Evolutionary conservation across 108 stramenopile species (phyloP).

Genomic region (Skeletonema costatum): DNA sequence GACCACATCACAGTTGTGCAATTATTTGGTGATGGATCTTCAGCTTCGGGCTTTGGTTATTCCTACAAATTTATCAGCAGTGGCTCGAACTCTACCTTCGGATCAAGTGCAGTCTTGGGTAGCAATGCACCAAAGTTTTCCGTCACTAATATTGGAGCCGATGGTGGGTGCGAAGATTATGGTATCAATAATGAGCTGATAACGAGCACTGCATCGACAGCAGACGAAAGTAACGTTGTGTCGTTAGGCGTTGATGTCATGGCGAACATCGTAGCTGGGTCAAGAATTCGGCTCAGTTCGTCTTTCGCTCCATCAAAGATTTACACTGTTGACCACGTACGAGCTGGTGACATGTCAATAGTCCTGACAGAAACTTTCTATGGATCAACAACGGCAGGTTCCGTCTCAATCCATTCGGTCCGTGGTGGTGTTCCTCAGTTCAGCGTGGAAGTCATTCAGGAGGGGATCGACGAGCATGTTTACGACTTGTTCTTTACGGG

Average conservation of each 20-base stretch:
- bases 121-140: conserved; percentile 54
- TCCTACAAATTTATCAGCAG: conserved; percentile 52
- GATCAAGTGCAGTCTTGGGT: conserved; percentile 59
- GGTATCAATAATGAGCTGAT: conserved; percentile 51
- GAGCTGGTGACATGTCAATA: conserved; percentile 30
- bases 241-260: conserved; percentile 3
- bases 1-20: conserved; percentile 64
- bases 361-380: conserved; percentile 42
- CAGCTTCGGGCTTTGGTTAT: conserved; percentile 70
- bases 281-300: conserved; percentile 32
- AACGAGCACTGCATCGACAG: conserved; percentile 45
- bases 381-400: conserved; percentile 21
- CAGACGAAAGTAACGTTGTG: conserved; percentile 45
- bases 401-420: conserved; percentile 32
- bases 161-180: conserved; percentile 67
- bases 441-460: conserved; percentile 23
- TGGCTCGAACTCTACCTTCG: conserved; percentile 29
- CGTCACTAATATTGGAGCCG: conserved; percentile 50
- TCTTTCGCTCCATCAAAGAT: conserved; percentile 40
- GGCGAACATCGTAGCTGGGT: conserved; percentile 26
- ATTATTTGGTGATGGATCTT: conserved; percentile 55
- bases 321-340: conserved; percentile 45
- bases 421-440: conserved; percentile 51
- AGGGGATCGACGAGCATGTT: conserved; percentile 62
- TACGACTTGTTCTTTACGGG: conserved; percentile 80